Conservation (phyloP, 2,329 filamentous ascomycete genomes). For the Achaetomium macrosporum region DNA sequence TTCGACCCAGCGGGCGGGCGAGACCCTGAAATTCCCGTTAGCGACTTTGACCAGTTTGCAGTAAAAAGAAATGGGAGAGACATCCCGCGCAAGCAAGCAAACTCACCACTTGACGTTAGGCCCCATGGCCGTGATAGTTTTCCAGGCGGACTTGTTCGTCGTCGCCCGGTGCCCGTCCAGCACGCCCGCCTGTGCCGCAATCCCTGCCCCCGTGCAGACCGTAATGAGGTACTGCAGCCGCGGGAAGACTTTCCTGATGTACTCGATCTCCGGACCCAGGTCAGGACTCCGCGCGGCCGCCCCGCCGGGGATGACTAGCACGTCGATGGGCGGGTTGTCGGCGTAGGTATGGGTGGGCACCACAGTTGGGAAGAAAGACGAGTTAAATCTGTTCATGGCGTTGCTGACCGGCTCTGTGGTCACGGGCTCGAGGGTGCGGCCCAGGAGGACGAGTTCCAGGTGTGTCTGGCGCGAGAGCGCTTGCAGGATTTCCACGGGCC, state of each 20-base stretch:
- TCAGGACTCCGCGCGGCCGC: constrained; percentile 39
- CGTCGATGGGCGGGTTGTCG: constrained; percentile 49
- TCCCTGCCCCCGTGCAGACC: constrained; percentile 59
- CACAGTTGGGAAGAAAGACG: constrained; percentile 33
- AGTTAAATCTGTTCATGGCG: constrained; percentile 30
- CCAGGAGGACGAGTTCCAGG: constrained; percentile 38
- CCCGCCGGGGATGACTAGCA: constrained; percentile 63
- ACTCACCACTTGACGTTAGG: constrained; percentile 49
- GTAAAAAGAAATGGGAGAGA: not conserved
- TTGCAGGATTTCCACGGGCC: constrained; percentile 42
- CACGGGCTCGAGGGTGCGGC: constrained; percentile 37
- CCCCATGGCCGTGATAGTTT: constrained; percentile 40
- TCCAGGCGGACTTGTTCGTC: constrained; percentile 58
- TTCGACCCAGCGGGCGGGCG: constrained; percentile 56
- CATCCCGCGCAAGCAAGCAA: not conserved
- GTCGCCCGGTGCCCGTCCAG: constrained; percentile 57
- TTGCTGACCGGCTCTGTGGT: constrained; percentile 28
- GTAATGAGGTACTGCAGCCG: constrained; percentile 53
- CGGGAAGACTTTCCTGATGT: constrained; percentile 41
- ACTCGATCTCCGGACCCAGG: constrained; percentile 36
- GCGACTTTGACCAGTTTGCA: not conserved
- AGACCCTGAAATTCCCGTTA: constrained; percentile 29
- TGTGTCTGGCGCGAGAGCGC: constrained; percentile 32
- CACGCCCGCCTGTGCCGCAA: constrained; percentile 54
- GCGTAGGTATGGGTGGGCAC: constrained; percentile 47